phyloP scores from a whole-genome alignment of 2,329 filamentous ascomycete species.

The Fusarium falciforme region DNA sequence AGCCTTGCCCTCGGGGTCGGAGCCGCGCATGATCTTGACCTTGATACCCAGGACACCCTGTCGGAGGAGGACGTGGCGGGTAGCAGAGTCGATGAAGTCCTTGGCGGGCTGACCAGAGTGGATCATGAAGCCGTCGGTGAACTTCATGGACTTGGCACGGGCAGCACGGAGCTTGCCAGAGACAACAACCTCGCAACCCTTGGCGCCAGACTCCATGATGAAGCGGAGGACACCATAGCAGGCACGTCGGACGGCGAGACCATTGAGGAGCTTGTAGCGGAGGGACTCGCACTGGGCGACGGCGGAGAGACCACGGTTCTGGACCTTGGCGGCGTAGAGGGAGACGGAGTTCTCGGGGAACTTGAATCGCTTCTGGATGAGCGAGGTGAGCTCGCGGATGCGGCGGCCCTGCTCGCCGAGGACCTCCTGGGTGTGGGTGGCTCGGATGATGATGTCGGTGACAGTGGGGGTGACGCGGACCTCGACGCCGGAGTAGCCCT shows the following conservation, averaged over 20 bases:
- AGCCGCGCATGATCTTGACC: constrained; percentile 99
- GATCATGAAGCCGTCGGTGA: constrained; percentile 99
- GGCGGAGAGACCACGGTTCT: constrained; percentile 99
- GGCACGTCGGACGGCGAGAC: constrained; percentile 96
- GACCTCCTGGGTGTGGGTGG: constrained; percentile 99
- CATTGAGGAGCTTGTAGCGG: constrained; percentile 99
- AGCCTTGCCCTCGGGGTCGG: constrained; percentile 98
- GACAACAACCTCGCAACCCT: constrained; percentile 99
- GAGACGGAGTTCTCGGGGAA: constrained; percentile 99
- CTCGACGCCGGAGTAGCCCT: constrained; percentile 99
- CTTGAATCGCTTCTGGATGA: constrained; percentile 99
- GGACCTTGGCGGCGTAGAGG: constrained; percentile 99
- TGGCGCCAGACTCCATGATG: constrained; percentile 99
- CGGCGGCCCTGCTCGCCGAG: constrained; percentile 99
- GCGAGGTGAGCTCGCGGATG: constrained; percentile 99
- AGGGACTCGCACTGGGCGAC: constrained; percentile 99
- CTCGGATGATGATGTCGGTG: constrained; percentile 99
- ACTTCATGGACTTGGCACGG: constrained; percentile 99
- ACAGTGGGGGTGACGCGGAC: constrained; percentile 99
- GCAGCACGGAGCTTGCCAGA: constrained; percentile 99
- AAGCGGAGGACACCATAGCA: constrained; percentile 99
- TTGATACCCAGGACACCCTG: constrained; percentile 99
- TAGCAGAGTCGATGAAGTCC: constrained; percentile 99
- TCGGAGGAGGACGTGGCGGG: constrained; percentile 98
- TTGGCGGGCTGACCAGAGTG: constrained; percentile 99